These are phyloP conservation scores for Chlorella sp. DNA, from an alignment of 139 green algal genomes.

Conservation along the genomic window DNA sequence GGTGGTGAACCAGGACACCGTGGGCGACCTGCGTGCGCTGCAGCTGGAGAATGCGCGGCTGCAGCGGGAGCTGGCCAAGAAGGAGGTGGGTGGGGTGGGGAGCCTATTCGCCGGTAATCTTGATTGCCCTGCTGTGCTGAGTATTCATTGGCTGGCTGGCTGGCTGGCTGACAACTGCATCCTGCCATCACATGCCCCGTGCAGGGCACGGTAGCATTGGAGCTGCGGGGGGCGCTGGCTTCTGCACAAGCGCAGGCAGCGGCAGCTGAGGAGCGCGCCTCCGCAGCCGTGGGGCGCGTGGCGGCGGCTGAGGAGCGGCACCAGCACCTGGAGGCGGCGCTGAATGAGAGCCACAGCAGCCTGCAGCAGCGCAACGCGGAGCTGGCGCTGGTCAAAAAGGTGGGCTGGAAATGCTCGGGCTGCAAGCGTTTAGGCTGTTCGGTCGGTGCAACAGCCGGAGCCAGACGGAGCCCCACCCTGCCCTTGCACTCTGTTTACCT, in stretches of 20 bases:
- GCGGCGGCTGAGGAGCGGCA: slow-evolving; percentile 29
- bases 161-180: background rate
- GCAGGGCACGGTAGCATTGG: background rate
- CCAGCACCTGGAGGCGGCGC: slow-evolving; percentile 36
- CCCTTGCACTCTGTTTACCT: no score
- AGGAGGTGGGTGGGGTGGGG: slow-evolving; percentile 7
- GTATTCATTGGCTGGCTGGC: no score
- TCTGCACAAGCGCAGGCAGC: background rate
- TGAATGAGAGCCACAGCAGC: slow-evolving; percentile 38
- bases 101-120: no score
- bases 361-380: slow-evolving; percentile 43
- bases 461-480: no score
- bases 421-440: no score
- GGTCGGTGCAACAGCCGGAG: no score
- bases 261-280: background rate
- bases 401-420: no score
- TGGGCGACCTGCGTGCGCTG: slow-evolving; percentile 69
- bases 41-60: slow-evolving; percentile 73
- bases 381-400: slow-evolving; percentile 11
- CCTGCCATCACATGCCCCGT: background rate
- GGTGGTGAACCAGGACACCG: slow-evolving; percentile 75
- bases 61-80: slow-evolving; percentile 26
- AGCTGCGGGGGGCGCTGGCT: slow-evolving; percentile 35
- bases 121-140: no score
- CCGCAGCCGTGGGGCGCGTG: slow-evolving; percentile 3